Base-by-base conservation (phyloP, 768 basidiomycete genomes). In the Holtermanniella nyarrowii region DNA sequence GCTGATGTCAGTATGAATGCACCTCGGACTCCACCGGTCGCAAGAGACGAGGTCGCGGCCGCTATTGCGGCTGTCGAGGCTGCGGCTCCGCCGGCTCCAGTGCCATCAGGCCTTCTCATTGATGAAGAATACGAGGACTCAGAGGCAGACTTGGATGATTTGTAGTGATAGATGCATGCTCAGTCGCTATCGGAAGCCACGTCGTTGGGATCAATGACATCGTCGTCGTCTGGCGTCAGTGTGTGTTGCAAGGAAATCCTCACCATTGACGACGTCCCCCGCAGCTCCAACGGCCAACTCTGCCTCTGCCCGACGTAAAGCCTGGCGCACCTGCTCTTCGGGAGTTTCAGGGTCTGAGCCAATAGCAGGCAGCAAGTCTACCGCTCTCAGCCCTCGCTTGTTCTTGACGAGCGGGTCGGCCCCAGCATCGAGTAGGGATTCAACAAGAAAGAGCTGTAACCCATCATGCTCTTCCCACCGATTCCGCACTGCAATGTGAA, bases 351-450 rank as follows among this genome's bases (percentile, higher is more conserved):
- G 53, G 23, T 62, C 57, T 1, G 46, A 26, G 22, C 37, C 14
- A 0, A 47, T 31, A 16, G 60, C 60, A 14, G 78, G 75, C 10
- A 87, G 70, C 7, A 83, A 69, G 56, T 85, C 81, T 14, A 77
- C 42, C 0, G 77, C 76, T 1, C 77, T 77, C 25, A 79, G 75
- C 20, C 81, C 81, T 50, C 80, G 75, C 74, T 82, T 83, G 71
- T 88, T 81, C 63, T 79, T 81, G 65, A 87, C 80, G 52, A 68
- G 75, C 2, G 77, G 79, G 71, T 86, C 79, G 1, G 85, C 85
- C 3, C 87, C 86, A 0, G 86, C 86, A 1, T 89, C 87, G 3
- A 88, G 71, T 52, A 89, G 70, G 26, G 77, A 81, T 60, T 78
- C 75, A 41, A 84, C 78, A 5, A 86, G 74, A 44, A 75, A 71